Percentiles rank a stretch among this genome's conserved stretches.
These are phyloP conservation scores for Cutaneotrichosporon sp. DNA, from an alignment of 1,284 basidiomycete genomes.

Conservation along the genomic window DNA sequence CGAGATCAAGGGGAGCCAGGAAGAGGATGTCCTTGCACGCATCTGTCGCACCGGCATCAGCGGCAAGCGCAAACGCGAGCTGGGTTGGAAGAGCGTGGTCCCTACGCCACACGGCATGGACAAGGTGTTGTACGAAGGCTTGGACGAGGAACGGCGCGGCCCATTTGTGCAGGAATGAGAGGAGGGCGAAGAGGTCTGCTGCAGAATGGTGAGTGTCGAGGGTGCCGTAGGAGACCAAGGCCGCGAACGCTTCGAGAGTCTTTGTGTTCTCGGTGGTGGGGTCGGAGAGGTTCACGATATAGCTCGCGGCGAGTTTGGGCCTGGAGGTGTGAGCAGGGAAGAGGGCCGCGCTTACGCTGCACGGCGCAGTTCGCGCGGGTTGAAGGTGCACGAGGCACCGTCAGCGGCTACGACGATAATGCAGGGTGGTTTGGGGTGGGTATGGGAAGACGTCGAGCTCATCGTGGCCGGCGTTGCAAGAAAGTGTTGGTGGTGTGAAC, in stretches of 20 bases:
- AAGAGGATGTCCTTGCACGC: background rate
- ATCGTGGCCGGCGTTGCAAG: too few relatives aligned
- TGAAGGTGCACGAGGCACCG: background rate
- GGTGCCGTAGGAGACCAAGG: background rate
- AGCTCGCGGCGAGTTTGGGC: too few relatives aligned
- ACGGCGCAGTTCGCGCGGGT: background rate
- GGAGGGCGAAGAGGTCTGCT: background rate
- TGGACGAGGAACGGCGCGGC: background rate
- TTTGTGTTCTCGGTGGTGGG: background rate
- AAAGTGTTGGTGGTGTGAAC: too few relatives aligned
- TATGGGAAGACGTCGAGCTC: too few relatives aligned
- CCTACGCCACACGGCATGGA: background rate
- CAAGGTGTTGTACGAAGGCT: background rate
- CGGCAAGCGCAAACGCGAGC: background rate
- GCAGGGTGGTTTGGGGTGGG: background rate
- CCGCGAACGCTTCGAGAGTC: background rate
- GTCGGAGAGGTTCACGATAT: background rate
- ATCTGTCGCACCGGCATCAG: background rate
- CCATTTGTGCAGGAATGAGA: background rate
- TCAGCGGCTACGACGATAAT: background rate
- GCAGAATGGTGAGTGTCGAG: background rate
- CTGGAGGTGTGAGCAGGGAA: too few relatives aligned
- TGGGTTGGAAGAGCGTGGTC: background rate
- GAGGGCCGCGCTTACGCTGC: too few relatives aligned
- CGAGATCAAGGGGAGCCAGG: background rate